Evolutionary conservation across 495 filamentous ascomycete species (phyloP).

Genomic region (Parachaetomium inaequale): DNA sequence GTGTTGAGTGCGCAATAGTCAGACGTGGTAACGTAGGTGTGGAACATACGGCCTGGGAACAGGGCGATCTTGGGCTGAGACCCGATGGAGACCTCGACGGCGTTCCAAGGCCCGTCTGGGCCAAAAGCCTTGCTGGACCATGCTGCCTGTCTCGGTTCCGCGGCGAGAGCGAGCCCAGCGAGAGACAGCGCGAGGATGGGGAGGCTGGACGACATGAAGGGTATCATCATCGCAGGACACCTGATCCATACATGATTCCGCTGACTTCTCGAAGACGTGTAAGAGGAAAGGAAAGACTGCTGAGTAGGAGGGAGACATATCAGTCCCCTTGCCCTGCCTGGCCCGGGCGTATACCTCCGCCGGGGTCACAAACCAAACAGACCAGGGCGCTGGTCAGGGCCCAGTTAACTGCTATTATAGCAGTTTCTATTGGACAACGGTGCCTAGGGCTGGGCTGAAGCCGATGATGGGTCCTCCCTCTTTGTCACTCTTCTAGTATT

Average conservation of each 20-base stretch:
- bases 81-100: slow-evolving; percentile 34
- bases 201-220: background rate
- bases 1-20: slow-evolving; percentile 12
- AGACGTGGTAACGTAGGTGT: background rate
- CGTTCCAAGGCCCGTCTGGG: slow-evolving; percentile 40
- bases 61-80: slow-evolving; percentile 27
- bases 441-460: no score
- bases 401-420: no score
- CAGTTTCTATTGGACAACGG: no score
- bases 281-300: background rate
- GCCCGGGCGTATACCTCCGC: no score
- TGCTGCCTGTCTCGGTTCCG: background rate
- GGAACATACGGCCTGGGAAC: slow-evolving; percentile 27
- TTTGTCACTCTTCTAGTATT: no score
- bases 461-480: no score
- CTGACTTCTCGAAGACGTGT: background rate
- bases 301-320: no score
- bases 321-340: no score
- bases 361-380: no score
- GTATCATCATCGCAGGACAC: background rate
- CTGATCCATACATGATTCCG: background rate
- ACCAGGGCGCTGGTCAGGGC: no score
- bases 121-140: slow-evolving; percentile 16
- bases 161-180: background rate
- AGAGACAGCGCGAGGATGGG: background rate